A percentile compares a stretch with the other conserved stretches of the same genome.
Conservation (phyloP, 305 asterid species). For the Petunia hybrid region DNA sequence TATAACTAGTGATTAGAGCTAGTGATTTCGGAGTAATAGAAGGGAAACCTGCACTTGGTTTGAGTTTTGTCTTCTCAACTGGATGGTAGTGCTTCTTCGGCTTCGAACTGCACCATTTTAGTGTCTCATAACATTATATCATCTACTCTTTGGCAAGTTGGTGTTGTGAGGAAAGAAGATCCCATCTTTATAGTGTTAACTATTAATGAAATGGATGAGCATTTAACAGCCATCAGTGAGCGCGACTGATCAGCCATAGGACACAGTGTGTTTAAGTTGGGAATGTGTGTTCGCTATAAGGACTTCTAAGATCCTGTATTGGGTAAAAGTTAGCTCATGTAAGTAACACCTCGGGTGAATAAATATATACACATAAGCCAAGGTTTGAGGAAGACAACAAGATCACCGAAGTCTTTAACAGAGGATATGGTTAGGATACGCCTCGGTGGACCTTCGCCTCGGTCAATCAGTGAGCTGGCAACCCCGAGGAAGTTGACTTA, state of each 20-base stretch:
- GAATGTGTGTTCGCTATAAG: neutral
- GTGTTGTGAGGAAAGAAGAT: conserved; percentile 84
- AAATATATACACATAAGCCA: too few relatives aligned
- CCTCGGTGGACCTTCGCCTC: too few relatives aligned
- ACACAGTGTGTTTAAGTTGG: conserved; percentile 9
- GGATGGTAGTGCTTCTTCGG: conserved; percentile 1
- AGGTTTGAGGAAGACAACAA: too few relatives aligned
- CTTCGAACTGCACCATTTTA: neutral
- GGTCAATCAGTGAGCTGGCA: too few relatives aligned
- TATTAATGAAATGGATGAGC: conserved; percentile 93
- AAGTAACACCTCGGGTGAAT: too few relatives aligned
- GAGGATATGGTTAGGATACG: too few relatives aligned
- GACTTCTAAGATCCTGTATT: neutral
- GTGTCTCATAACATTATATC: conserved; percentile 1
- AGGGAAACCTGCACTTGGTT: neutral
- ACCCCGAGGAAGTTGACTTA: too few relatives aligned
- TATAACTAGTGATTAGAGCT: too few relatives aligned
- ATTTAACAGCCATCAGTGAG: conserved; percentile 93
- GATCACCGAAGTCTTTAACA: too few relatives aligned
- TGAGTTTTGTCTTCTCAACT: neutral
- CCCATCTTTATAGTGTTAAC: conserved; percentile 72
- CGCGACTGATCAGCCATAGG: conserved; percentile 64
- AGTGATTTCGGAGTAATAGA: too few relatives aligned
- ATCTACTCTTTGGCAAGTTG: conserved; percentile 62
- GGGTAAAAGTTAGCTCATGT: too few relatives aligned